These are phyloP conservation scores for Firmiana major DNA, from an alignment of 345 rosid species.

Conservation along the genomic window DNA sequence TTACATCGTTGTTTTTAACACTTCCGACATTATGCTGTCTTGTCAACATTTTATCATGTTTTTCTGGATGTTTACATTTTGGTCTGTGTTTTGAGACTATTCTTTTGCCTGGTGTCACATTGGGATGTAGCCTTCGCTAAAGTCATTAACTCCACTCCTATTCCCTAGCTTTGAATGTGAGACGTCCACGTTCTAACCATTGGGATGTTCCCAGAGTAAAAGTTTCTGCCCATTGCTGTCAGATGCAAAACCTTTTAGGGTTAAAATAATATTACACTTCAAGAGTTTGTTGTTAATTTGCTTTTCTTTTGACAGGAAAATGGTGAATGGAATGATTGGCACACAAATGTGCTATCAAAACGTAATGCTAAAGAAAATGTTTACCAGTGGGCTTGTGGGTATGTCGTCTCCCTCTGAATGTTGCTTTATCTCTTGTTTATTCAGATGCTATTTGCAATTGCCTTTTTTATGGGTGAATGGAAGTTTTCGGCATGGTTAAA, in stretches of 20 bases:
- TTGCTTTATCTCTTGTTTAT: neutral
- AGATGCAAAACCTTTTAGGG: neutral
- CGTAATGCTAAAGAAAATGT: constrained; percentile 83
- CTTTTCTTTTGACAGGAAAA: constrained; percentile 45
- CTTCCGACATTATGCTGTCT: neutral
- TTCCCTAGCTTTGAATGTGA: neutral
- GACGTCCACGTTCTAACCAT: neutral
- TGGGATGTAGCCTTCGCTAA: neutral
- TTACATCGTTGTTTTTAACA: neutral
- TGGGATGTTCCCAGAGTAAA: neutral
- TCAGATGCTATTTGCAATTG: neutral
- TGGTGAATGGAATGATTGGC: constrained; percentile 72
- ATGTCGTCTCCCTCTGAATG: constrained; percentile 22
- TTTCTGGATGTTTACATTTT: neutral
- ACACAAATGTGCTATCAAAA: constrained; percentile 55
- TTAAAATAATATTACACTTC: neutral
- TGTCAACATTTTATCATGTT: neutral
- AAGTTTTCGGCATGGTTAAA: neutral
- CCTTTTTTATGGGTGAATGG: neutral
- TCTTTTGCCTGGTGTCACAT: neutral
- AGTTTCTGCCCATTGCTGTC: neutral
- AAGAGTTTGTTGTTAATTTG: constrained; percentile 2
- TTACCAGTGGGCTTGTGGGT: constrained; percentile 90
- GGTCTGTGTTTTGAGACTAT: neutral
- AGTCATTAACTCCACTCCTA: neutral